These are phyloP conservation scores for Ramularia endophylla DNA, from an alignment of 2,329 filamentous ascomycete genomes.

Conservation along the genomic window DNA sequence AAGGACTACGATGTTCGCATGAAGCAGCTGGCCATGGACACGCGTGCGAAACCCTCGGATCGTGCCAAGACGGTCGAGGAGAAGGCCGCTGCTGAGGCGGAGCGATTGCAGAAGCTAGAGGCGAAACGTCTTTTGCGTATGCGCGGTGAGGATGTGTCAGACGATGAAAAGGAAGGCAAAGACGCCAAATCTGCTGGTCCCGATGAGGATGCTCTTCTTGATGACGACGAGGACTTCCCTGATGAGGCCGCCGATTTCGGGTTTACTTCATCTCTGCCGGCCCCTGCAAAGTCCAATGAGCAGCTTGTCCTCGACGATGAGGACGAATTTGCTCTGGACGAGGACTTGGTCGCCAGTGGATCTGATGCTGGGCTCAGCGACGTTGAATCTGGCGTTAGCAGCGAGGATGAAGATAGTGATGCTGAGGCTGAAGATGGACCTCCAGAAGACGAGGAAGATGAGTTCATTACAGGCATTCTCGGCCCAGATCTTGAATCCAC, in stretches of 20 bases:
- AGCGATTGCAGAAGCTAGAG: slow-evolving; percentile 73
- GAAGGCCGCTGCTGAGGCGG: slow-evolving; percentile 68
- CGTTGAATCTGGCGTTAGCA: slow-evolving; percentile 7
- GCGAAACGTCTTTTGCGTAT: slow-evolving; percentile 77
- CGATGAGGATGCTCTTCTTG: slow-evolving; percentile 25
- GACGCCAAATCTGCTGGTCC: slow-evolving; percentile 27
- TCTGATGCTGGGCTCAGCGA: slow-evolving; percentile 39
- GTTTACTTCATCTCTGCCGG: slow-evolving; percentile 52
- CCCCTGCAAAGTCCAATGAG: slow-evolving; percentile 21
- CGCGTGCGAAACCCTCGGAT: slow-evolving; percentile 76
- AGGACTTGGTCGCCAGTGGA: slow-evolving; percentile 77
- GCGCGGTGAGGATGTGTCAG: slow-evolving; percentile 72
- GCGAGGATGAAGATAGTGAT: slow-evolving; percentile 16
- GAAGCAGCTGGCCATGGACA: slow-evolving; percentile 76
- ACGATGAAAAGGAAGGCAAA: slow-evolving; percentile 48
- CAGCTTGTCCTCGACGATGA: slow-evolving; percentile 78
- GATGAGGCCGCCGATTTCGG: slow-evolving; percentile 59
- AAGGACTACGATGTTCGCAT: slow-evolving; percentile 83
- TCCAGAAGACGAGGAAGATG: slow-evolving; percentile 42
- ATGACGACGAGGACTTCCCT: slow-evolving; percentile 31
- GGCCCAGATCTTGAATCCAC: slow-evolving; percentile 16
- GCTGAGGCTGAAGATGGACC: slow-evolving; percentile 30
- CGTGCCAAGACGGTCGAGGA: slow-evolving; percentile 91
- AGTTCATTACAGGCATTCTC: slow-evolving; percentile 43
- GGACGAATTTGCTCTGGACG: slow-evolving; percentile 87